Evolutionary conservation across 371 early-diverging fungal genomes (phyloP), one percentile per base, ranked within the genome.

Genomic region (Saksenaea oblongispora): DNA sequence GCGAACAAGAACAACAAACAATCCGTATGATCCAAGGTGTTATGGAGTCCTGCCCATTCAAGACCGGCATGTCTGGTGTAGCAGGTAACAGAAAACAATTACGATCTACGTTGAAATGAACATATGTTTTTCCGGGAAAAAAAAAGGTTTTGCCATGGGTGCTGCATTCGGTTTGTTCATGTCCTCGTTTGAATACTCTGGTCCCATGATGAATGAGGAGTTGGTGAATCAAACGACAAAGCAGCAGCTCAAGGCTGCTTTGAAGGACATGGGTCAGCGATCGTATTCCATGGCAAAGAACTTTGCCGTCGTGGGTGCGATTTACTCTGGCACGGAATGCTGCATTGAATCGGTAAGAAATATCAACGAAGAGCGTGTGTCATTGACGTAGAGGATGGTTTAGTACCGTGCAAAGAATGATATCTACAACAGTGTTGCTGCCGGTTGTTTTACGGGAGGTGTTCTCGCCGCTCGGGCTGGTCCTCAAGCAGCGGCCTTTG

Each of bases 361-460:
- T 10, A 18, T 36, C 10, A 41, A n/a, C 11, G 42, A 14, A 24
- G 31, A 14, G 55, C 2, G 1, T 9, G 1, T 35, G 31, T 13
- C 17, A 15, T 22, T 47, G 22, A 22, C 27, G 4, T 18, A 41
- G 22, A 61, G 18, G 28, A 14, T 59, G 27, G 59, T 65, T 24
- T 76, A 92, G 89, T 98, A 94, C 72, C 90, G 98, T 36, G 98
- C 95, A 14, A 95, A 94, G 73, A 91, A 96, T 70, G 98, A 98
- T 71, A 76, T 96, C 15, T 89, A 87, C 72, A 98, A 97, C 70
- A 89, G 93, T 63, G 79, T 93, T 8, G 82, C 88, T 8, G 95
- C 96, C 35, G 98, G 98, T 14, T 97, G 97, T 74, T 78, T 96
- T 44, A 95, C 98, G 34, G 98, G 98, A 41, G 98, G 93, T 17